These are phyloP conservation scores for Leccinum arenicola DNA, from an alignment of 768 basidiomycete species.

Conservation along the genomic window DNA sequence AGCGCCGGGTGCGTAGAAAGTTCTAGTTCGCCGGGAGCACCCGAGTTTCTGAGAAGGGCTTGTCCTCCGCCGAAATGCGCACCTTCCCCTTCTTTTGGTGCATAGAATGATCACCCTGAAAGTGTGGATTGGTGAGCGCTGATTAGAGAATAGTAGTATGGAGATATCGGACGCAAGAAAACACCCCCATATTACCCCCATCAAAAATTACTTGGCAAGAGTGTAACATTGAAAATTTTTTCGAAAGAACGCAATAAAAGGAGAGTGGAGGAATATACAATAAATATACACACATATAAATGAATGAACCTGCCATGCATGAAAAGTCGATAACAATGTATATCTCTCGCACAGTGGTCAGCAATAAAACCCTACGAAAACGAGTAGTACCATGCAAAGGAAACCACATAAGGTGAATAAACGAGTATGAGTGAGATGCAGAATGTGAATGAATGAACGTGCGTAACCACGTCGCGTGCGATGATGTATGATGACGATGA, in stretches of 20 bases:
- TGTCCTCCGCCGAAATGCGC: background rate
- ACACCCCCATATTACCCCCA: slow-evolving; percentile 3
- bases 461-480: slow-evolving; percentile 11
- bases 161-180: background rate
- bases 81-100: background rate
- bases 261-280: background rate
- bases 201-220: background rate
- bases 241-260: background rate
- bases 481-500: slow-evolving; percentile 18
- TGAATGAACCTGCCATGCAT: slow-evolving; percentile 1
- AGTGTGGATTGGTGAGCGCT: background rate
- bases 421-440: slow-evolving; percentile 8
- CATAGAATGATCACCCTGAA: too few species aligned
- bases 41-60: background rate
- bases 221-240: background rate
- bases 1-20: background rate
- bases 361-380: background rate
- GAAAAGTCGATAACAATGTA: slow-evolving; percentile 5
- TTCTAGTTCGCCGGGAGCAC: background rate
- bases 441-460: slow-evolving; percentile 14
- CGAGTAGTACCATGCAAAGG: background rate
- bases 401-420: background rate
- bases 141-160: background rate
- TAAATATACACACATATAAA: slow-evolving; percentile 6
- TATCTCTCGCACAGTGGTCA: background rate